Evolutionary conservation across 768 basidiomycete genomes (phyloP), one percentile per base, ranked within the genome.

Genomic region (Lactifluus pinguis): DNA sequence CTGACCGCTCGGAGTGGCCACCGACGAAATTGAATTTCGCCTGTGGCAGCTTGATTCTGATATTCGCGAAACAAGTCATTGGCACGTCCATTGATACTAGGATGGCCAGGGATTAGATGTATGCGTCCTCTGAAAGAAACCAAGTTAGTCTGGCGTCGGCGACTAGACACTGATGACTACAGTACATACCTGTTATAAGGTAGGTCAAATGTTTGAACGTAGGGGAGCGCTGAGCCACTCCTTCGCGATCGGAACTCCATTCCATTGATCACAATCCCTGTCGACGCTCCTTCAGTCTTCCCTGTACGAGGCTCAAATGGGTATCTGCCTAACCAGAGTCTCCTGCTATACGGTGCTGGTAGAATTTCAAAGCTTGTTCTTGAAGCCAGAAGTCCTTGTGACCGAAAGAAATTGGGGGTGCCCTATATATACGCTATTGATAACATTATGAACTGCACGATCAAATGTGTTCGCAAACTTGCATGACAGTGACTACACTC

Each of bases 1-100:
- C 83, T 72, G 66, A 90, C 89, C 61, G 74, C 74, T 76, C 82
- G 76, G 65, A 91, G 68, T 8, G 89, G 88, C 79, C 84, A 89
- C 60, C 89, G 77, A 54, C 85, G 79, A 70, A 92, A 89, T 36
- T 72, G 74, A 44, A 92, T 69, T 25, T 69, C 70, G 13, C 85
- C 85, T 1, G 74, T 66, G 11, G 72, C 69, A 9, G 87, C 89
- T 67, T 89, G 80, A 32, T 73, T 68, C 69, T 92, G 89, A 70
- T 91, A 92, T 25, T 80, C 69, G 52, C 71, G 61, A 65, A 92
- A 88, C 41, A 88, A 80, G 9, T 68, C 44, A 63, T 90, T 77
- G 1, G 85, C 86, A 32, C 60, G 63, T 15, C 38, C 19, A 50
- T 82, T 80, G 41, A 68, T 61, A 50, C 76, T 68, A 1, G 72